phyloP scores from a whole-genome alignment of 176 grass and related monocot genomes.

The Avena insularis region DNA sequence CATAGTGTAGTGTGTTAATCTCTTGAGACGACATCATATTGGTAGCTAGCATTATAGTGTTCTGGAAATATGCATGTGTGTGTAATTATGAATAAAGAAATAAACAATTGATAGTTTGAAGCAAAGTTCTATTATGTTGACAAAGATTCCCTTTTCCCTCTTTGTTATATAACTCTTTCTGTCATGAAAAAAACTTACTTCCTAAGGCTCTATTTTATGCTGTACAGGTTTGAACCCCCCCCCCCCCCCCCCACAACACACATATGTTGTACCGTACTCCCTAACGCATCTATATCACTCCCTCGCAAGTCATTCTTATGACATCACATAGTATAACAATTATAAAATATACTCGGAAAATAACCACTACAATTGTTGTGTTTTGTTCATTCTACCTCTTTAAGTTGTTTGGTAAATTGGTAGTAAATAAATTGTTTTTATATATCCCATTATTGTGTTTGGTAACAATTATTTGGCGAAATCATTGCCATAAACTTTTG shows the following conservation, averaged over 20 bases:
- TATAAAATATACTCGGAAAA: not conserved
- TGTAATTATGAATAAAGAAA: not conserved
- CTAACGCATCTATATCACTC: too few relatives aligned
- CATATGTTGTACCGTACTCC: too few relatives aligned
- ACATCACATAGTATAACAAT: not conserved
- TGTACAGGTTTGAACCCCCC: not conserved
- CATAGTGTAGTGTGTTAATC: not conserved
- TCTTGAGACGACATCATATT: not conserved
- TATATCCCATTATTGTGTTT: not conserved
- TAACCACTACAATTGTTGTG: not conserved
- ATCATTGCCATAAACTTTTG: too few relatives aligned
- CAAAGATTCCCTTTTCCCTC: not conserved
- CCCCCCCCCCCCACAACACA: too few relatives aligned
- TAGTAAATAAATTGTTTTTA: not conserved
- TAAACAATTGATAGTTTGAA: not conserved
- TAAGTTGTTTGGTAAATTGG: not conserved
- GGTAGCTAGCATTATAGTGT: not conserved
- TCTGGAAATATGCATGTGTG: not conserved
- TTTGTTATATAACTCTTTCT: not conserved
- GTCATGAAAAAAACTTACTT: not conserved
- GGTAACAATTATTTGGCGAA: not conserved
- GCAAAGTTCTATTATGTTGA: not conserved
- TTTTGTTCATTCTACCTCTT: not conserved
- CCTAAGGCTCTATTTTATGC: not conserved
- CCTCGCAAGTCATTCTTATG: not conserved